Conservation (phyloP, 805 yeast genomes). For the Groenewaldozyma tartarivorans region DNA sequence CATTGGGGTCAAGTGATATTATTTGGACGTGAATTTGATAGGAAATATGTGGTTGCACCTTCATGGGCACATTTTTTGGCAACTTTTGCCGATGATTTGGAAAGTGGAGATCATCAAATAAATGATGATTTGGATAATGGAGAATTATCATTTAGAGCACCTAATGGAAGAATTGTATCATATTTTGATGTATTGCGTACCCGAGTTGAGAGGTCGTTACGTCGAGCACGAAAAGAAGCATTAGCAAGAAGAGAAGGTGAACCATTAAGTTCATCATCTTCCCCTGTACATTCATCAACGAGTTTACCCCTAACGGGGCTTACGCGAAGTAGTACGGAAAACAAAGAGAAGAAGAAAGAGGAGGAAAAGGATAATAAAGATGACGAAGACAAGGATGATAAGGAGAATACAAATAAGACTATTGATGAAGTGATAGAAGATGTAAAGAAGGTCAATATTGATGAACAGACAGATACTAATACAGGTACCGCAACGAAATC, state of each 20-base stretch:
- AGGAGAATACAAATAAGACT: conserved; percentile 4
- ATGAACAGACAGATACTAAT: conserved; percentile 1
- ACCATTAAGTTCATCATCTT: not conserved
- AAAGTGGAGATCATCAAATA: conserved; percentile 68
- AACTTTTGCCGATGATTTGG: conserved; percentile 77
- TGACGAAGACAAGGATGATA: not conserved
- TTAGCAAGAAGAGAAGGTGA: conserved; percentile 3
- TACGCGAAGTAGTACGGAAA: not conserved
- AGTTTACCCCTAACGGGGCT: not conserved
- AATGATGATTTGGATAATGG: conserved; percentile 59
- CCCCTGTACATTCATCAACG: not conserved
- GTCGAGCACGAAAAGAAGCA: conserved; percentile 8
- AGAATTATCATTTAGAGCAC: conserved; percentile 38
- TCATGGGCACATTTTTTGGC: conserved; percentile 86
- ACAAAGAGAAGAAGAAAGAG: not conserved
- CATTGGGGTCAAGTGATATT: conserved; percentile 84
- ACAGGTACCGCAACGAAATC: conserved; percentile 6
- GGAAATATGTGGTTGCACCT: conserved; percentile 75
- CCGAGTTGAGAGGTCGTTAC: conserved; percentile 28
- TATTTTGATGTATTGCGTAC: conserved; percentile 49
- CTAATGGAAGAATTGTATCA: conserved; percentile 65
- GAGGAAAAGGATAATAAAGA: not conserved
- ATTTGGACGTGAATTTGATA: conserved; percentile 91
- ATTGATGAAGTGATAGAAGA: conserved; percentile 4
- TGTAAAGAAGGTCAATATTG: conserved; percentile 11